Evolutionary conservation across 2,329 filamentous ascomycete genomes (phyloP).

Genomic region (Penicillium brevicompactum): DNA sequence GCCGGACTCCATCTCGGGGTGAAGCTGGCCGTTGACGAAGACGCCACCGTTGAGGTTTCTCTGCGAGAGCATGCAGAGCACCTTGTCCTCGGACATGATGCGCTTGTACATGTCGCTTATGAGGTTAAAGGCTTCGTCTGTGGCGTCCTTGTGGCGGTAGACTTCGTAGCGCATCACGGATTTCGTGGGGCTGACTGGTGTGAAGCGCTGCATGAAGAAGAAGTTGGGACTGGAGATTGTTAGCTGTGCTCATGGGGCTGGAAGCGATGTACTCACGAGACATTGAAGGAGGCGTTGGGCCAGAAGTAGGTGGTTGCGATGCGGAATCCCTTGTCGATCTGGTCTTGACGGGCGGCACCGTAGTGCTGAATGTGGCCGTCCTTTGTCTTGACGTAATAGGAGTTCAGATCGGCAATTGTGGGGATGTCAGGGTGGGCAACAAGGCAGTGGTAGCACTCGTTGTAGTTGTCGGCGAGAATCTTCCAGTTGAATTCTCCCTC

Average conservation of each 20-base stretch:
- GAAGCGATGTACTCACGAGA: constrained; percentile 28
- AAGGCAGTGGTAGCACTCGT: constrained; percentile 46
- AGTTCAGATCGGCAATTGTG: constrained; percentile 57
- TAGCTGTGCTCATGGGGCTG: neutral
- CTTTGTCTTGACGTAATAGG: constrained; percentile 56
- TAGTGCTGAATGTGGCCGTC: constrained; percentile 55
- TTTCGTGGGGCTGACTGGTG: constrained; percentile 56
- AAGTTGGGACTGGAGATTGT: constrained; percentile 53
- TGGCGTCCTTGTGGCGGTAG: constrained; percentile 63
- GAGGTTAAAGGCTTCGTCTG: constrained; percentile 60
- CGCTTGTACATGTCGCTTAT: constrained; percentile 66
- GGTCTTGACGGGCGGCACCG: constrained; percentile 27
- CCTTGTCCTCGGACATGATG: constrained; percentile 67
- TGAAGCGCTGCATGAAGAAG: constrained; percentile 67
- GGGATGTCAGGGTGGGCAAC: constrained; percentile 30
- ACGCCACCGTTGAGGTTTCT: constrained; percentile 63
- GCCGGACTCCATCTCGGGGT: constrained; percentile 62
- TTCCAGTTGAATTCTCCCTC: constrained; percentile 64
- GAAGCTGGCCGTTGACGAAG: constrained; percentile 65
- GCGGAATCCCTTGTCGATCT: constrained; percentile 25
- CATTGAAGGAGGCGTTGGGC: constrained; percentile 39
- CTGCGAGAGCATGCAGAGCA: constrained; percentile 62
- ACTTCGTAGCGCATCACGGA: constrained; percentile 66
- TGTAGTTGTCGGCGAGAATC: constrained; percentile 65
- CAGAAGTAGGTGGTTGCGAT: constrained; percentile 36